Conservation (phyloP, 164 flowering plant species). For the Macadamia tetraphylla region DNA sequence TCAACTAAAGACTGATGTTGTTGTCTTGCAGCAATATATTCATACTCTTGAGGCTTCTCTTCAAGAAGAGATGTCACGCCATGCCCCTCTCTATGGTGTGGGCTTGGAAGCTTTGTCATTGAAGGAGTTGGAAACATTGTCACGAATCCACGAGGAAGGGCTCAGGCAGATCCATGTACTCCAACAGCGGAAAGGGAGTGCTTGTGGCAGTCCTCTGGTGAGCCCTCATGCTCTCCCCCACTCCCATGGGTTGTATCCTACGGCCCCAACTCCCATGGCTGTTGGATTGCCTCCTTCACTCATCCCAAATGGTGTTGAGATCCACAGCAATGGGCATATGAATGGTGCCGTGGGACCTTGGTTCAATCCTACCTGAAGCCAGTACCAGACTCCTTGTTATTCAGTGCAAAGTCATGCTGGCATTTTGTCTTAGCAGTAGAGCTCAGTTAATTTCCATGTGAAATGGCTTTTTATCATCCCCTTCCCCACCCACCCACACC, state of each 20-base stretch:
- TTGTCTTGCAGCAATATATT: constrained; percentile 73
- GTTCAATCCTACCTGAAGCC: constrained; percentile 58
- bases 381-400: constrained; percentile 5
- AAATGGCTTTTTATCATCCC: not conserved
- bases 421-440: constrained; percentile 16
- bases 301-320: constrained; percentile 60
- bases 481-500: too few species aligned
- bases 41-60: constrained; percentile 66
- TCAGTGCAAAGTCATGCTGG: constrained; percentile 18
- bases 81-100: constrained; percentile 96
- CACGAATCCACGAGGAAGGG: constrained; percentile 94
- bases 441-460: constrained; percentile 18
- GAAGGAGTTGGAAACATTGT: constrained; percentile 86
- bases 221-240: constrained; percentile 53
- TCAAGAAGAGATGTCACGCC: constrained; percentile 95
- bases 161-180: constrained; percentile 80
- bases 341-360: constrained; percentile 77
- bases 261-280: constrained; percentile 54
- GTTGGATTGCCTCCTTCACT: constrained; percentile 56
- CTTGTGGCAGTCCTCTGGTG: constrained; percentile 56
- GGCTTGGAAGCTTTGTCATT: constrained; percentile 86
- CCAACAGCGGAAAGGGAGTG: constrained; percentile 65
- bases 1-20: not conserved
- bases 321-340: constrained; percentile 78
- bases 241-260: constrained; percentile 50